These are phyloP conservation scores for Isochrysis galbana DNA, from an alignment of 78 protist species.

Conservation along the genomic window DNA sequence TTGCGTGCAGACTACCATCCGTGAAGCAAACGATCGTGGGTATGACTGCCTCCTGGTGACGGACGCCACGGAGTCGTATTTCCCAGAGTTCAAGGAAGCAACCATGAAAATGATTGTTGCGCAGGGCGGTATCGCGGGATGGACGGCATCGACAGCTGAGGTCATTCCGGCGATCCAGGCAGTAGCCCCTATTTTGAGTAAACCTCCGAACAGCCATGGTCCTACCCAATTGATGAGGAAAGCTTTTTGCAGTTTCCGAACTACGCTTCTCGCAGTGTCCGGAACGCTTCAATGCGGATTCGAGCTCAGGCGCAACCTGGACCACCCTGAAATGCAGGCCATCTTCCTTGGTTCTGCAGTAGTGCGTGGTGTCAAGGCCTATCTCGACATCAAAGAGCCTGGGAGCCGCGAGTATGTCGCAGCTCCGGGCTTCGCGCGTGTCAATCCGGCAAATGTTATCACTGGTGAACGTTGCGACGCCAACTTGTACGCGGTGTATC, in stretches of 20 bases:
- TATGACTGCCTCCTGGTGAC: conserved; percentile 16
- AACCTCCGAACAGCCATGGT: too few species aligned
- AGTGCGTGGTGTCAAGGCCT: background rate
- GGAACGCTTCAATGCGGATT: conserved; percentile 13
- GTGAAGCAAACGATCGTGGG: conserved; percentile 41
- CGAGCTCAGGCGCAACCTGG: conserved; percentile 6
- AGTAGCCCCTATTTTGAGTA: too few species aligned
- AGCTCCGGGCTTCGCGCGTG: background rate
- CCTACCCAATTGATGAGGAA: too few species aligned
- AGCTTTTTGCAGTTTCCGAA: too few species aligned
- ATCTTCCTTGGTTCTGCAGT: background rate
- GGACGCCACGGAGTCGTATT: conserved; percentile 15
- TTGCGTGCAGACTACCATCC: conserved; percentile 29
- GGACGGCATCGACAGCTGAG: background rate
- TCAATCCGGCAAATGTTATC: background rate
- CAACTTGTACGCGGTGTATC: conserved; percentile 7
- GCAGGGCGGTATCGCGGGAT: conserved; percentile 29
- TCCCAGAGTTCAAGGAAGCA: background rate
- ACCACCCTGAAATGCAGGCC: background rate
- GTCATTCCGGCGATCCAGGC: too few species aligned
- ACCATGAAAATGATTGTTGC: background rate
- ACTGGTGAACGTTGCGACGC: background rate
- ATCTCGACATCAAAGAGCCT: background rate
- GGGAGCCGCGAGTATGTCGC: background rate
- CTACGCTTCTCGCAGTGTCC: background rate